Conservation (phyloP, 139 green algal genomes). For the Bryopsis sp. region DNA sequence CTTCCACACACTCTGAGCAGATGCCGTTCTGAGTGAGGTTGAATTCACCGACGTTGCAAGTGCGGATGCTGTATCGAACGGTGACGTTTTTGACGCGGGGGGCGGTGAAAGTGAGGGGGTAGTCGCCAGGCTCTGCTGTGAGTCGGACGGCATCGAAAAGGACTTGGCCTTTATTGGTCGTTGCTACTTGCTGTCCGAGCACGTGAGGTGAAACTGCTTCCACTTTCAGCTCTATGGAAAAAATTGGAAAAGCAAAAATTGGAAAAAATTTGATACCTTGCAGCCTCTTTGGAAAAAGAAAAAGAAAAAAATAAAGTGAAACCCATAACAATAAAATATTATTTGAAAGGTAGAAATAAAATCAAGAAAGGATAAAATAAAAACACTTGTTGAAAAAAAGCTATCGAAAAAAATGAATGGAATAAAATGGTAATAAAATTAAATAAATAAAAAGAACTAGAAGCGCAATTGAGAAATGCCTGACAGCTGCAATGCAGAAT, state of each 20-base stretch:
- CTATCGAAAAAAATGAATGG: too few species aligned
- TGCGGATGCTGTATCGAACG: not conserved
- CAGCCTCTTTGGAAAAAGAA: too few species aligned
- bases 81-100: not conserved
- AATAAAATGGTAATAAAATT: too few species aligned
- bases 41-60: not conserved
- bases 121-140: not conserved
- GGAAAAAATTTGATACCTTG: too few species aligned
- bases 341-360: too few species aligned
- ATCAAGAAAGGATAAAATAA: too few species aligned
- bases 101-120: not conserved
- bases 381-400: too few species aligned
- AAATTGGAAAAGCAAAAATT: not conserved
- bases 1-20: not conserved
- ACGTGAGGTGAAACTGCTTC: not conserved
- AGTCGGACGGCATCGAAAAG: not conserved
- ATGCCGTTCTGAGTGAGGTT: not conserved
- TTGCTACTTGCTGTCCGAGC: not conserved
- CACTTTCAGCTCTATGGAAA: slow-evolving; percentile 17
- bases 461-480: too few species aligned
- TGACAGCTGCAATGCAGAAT: too few species aligned
- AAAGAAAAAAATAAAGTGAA: too few species aligned
- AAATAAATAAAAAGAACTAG: too few species aligned
- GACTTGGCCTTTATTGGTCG: not conserved
- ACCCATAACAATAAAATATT: too few species aligned